Percentiles rank a stretch among this genome's conserved stretches.
Evolutionary conservation across 78 protist genomes (phyloP).

Genomic region (Bigelowiella natans): DNA sequence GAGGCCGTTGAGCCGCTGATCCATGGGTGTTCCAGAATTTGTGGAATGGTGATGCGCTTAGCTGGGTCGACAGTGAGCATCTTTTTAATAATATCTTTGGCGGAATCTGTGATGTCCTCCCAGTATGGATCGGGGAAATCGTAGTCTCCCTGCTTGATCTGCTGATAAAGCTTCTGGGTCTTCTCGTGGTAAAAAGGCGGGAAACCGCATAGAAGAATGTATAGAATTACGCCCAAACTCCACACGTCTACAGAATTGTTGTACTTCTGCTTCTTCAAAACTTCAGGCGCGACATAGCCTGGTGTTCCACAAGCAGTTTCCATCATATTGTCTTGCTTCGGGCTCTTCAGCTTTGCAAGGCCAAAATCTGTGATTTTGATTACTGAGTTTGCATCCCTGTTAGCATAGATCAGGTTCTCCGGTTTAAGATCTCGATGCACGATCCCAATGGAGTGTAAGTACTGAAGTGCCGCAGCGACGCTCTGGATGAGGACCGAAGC

Average conservation of each 20-base stretch:
- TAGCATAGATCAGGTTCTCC: slow-evolving; percentile 16
- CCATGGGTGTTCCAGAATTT: background rate
- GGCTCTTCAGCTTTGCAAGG: background rate
- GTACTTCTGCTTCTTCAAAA: background rate
- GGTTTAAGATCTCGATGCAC: slow-evolving; percentile 26
- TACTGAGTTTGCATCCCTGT: background rate
- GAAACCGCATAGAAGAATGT: slow-evolving; percentile 12
- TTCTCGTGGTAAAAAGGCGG: background rate
- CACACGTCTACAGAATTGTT: slow-evolving; percentile 30
- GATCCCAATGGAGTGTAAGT: slow-evolving; percentile 14
- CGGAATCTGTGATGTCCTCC: background rate
- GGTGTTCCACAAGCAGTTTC: background rate
- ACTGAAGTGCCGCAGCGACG: background rate
- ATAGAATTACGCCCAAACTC: slow-evolving; percentile 36
- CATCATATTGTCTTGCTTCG: background rate
- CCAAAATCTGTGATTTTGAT: slow-evolving; percentile 33
- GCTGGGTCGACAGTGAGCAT: background rate
- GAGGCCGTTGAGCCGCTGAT: background rate
- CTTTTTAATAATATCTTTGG: background rate
- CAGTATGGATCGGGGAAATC: background rate
- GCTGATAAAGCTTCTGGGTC: background rate
- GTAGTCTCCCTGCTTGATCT: background rate
- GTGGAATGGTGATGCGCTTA: background rate
- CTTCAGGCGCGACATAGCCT: slow-evolving; percentile 27
- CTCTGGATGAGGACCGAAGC: background rate